Conservation (phyloP, 2,329 filamentous ascomycete species). For the Botrytis tulipae region DNA sequence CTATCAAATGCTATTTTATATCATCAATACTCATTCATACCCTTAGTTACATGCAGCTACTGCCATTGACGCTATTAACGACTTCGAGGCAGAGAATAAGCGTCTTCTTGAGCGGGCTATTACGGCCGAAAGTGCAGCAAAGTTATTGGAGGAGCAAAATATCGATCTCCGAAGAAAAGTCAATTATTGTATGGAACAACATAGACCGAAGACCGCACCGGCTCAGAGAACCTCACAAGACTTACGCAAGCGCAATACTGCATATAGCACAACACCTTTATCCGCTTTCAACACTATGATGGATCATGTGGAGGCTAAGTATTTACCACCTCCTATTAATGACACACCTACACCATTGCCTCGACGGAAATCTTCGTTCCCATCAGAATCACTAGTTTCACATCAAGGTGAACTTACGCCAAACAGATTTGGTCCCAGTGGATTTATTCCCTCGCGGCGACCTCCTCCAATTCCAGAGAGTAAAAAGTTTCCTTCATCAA, state of each 20-base stretch:
- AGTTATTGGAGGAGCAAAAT: constrained; percentile 30
- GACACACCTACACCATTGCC: constrained; percentile 6
- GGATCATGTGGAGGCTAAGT: constrained; percentile 12
- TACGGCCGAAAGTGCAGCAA: constrained; percentile 33
- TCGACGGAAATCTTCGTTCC: not conserved
- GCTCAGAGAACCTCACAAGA: constrained; percentile 9
- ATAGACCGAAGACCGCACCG: constrained; percentile 29
- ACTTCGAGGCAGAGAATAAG: constrained; percentile 19
- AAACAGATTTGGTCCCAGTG: constrained; percentile 16
- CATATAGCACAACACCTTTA: constrained; percentile 22
- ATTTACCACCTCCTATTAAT: not conserved
- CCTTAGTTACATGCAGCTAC: constrained; percentile 9
- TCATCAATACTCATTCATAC: not conserved
- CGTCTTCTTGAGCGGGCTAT: constrained; percentile 21
- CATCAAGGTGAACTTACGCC: constrained; percentile 9
- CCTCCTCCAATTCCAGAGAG: constrained; percentile 19
- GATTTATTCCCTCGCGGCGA: constrained; percentile 19
- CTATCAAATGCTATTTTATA: not conserved
- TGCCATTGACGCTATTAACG: constrained; percentile 21
- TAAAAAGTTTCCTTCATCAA: not conserved
- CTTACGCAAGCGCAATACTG: constrained; percentile 1
- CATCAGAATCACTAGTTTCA: not conserved
- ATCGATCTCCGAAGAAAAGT: constrained; percentile 28
- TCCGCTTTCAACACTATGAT: constrained; percentile 29
- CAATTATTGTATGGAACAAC: constrained; percentile 25